Evolutionary conservation across 495 filamentous ascomycete species (phyloP).

Genomic region (Penicillium parvum): DNA sequence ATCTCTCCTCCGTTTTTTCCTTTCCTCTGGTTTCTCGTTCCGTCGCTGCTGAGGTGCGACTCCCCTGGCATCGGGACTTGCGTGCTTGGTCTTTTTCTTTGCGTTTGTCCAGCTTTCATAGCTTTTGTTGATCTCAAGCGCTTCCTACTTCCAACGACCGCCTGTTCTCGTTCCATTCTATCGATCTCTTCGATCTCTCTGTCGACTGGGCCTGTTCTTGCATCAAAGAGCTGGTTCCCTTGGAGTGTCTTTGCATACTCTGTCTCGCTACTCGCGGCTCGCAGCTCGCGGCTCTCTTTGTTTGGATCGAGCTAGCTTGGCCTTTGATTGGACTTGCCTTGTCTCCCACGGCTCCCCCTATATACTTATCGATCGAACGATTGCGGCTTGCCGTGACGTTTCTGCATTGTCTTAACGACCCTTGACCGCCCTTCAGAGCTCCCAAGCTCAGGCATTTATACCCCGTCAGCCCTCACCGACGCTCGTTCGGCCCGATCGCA

Average conservation of each 20-base stretch:
- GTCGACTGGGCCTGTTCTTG: neutral
- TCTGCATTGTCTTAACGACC: slow-evolving; percentile 8
- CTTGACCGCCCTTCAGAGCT: neutral
- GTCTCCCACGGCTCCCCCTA: neutral
- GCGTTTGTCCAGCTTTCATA: slow-evolving; percentile 7
- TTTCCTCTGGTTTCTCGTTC: slow-evolving; percentile 13
- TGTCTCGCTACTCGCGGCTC: no score
- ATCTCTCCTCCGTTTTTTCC: slow-evolving; percentile 16
- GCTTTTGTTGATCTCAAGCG: slow-evolving; percentile 5
- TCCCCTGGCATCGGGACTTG: slow-evolving; percentile 11
- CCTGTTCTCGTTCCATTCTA: slow-evolving; percentile 14
- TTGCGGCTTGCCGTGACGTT: neutral
- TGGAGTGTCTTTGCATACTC: neutral
- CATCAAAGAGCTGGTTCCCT: neutral
- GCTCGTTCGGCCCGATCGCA: slow-evolving; percentile 14
- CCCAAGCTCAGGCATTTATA: slow-evolving; percentile 7
- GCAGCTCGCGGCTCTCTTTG: slow-evolving; percentile 13
- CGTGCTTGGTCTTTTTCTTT: slow-evolving; percentile 5
- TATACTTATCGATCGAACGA: slow-evolving; percentile 13
- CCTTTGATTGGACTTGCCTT: slow-evolving; percentile 12
- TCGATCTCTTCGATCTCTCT: slow-evolving; percentile 8
- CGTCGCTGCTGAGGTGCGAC: slow-evolving; percentile 3
- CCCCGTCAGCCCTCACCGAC: slow-evolving; percentile 14
- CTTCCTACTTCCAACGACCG: slow-evolving; percentile 1
- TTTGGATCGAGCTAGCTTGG: slow-evolving; percentile 14